Base-by-base conservation (phyloP, 208 protist genomes). In the Vickermania spadyakhi region DNA sequence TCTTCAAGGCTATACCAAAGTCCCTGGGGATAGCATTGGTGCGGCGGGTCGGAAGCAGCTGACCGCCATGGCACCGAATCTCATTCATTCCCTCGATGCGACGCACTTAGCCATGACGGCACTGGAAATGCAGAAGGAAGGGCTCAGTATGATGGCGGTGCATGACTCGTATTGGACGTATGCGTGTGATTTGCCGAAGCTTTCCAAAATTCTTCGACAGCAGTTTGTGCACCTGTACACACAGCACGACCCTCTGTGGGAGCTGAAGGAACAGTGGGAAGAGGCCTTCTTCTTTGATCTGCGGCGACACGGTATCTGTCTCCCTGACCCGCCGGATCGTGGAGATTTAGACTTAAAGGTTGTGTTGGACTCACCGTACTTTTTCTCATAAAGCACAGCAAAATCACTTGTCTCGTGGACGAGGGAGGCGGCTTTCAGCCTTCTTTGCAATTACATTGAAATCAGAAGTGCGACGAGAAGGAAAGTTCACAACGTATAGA, bases 111-210 rank as follows among this genome's bases (percentile, higher is more conserved):
- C 98, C 21, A 93, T 99, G 83, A 99, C 98, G 18, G 97, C 97
- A 28, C 67, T 94, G 2, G 75, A 88, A 57, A 98, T 97, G 82
- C 71, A 96, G 31, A 61, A 91, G 1, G 69, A 73, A 2, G 93
- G 84, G 0, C 72, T 96, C 7, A 89, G 73, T 26, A 93, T 94
- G 65, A 99, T 98, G 83, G 97, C 96, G 4, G 97, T 99, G 56
- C 98, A 99, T 66, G 98, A 99, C 78, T 96, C 82, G 14, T 99
- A 94, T 81, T 99, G 98, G 98, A 98, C 97, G 3, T 97, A 99
- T 74, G 94, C 98, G 3, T 84, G 78, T 25, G 79, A 96, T 51
- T 72, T 98, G 29, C 96, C 97, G 51, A 22, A 64, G 49, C 84
- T 99, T 73, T 97, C 86, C 62, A 30, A 66, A 45, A 76, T 98